A percentile compares a stretch with the other conserved stretches of the same genome.
These are phyloP conservation scores for Luffa acutangula DNA, from an alignment of 306 rosid species.

Conservation along the genomic window DNA sequence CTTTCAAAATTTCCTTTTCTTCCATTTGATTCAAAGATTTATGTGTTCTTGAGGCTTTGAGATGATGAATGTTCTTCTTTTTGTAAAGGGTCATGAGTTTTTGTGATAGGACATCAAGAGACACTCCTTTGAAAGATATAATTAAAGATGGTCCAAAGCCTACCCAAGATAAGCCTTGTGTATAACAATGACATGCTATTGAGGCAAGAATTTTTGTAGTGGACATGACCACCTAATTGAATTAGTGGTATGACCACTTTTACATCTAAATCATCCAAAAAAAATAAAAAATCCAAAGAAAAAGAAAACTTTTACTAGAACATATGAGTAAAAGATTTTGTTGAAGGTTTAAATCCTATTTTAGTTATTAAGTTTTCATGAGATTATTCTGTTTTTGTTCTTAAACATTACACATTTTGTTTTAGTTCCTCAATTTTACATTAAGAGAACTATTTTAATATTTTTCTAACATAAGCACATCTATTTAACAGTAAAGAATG, in stretches of 20 bases:
- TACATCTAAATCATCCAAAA: neutral
- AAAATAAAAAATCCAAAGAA: neutral
- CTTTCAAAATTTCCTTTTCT: neutral
- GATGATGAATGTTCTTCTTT: neutral
- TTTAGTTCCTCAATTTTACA: no score
- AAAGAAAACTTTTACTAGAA: neutral
- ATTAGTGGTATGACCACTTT: slow-evolving; percentile 3
- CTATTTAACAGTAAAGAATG: no score
- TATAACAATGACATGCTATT: neutral
- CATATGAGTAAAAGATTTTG: neutral
- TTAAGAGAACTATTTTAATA: no score
- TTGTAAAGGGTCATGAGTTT: neutral
- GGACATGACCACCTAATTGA: slow-evolving; percentile 1
- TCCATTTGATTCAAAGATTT: neutral
- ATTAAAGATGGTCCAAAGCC: slow-evolving; percentile 5
- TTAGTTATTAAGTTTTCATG: no score
- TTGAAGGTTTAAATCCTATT: no score
- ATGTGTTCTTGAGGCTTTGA: neutral
- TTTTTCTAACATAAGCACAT: no score
- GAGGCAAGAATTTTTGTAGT: neutral
- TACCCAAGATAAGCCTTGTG: neutral
- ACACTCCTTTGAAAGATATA: neutral
- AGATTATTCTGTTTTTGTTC: no score
- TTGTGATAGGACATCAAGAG: neutral
- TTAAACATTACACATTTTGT: no score